Base-by-base conservation (phyloP, 495 filamentous ascomycete genomes). In the Annulohypoxylon moriforme region DNA sequence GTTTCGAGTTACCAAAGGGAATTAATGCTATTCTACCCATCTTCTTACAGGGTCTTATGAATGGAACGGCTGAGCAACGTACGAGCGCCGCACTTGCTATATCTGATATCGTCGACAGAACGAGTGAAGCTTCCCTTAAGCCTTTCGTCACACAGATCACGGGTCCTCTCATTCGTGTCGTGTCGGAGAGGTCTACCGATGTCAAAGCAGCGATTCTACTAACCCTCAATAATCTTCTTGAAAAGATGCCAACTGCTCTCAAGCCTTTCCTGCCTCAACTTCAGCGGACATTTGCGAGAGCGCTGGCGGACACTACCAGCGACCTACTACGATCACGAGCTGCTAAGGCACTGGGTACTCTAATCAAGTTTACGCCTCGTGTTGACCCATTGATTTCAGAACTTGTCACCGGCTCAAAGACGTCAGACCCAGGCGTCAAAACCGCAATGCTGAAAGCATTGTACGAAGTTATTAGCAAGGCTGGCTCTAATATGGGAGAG, bases 231-330 rank as follows among this genome's bases (percentile, higher is more conserved):
- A 97, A 96, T 73, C 85, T 99, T 10, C 85, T 99, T 13, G 92
- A 97, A 81, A 99, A 98, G 86, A 98, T 99, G 78, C 96, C 96
- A 4, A 89, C 93, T 16, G 93, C 94, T 64, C 88, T 99, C 44
- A 98, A 98, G 80, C 96, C 96, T 2, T 99, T 99, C 89, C 76
- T 99, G 71, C 96, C 96, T 10, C 96, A 99, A 77, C 89, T 99
- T 36, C 96, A 99, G 80, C 86, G 96, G 31, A 98, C 96, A 0
- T 99, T 99, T 82, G 94, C 96, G 33, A 95, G 97, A 82, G 94
- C 93, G 56, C 84, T 99, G 20, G 96, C 96, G 0, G 96, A 99
- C 79, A 90, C 94, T 1, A 92, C 94, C 8, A 98, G 95, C 78
- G 96, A 98, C 62, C 82, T 93, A 16, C 82, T 98, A 68, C 89